These are phyloP conservation scores for Lagenaria siceraria DNA, from an alignment of 306 rosid genomes.

Conservation along the genomic window DNA sequence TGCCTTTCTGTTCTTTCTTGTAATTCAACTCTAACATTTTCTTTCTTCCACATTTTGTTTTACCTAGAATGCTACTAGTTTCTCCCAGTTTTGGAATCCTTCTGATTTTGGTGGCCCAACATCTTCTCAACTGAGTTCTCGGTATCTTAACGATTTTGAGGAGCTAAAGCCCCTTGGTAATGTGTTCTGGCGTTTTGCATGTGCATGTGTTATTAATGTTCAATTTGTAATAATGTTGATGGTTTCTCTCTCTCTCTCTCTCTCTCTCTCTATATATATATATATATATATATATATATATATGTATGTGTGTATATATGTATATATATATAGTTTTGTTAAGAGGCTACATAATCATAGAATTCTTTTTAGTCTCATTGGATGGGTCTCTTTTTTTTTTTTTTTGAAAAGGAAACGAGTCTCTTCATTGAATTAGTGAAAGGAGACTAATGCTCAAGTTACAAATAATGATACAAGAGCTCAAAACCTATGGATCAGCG, in stretches of 20 bases:
- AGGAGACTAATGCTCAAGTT: too few relatives aligned
- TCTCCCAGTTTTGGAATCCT: slow-evolving; percentile 70
- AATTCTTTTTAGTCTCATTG: too few relatives aligned
- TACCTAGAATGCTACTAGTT: slow-evolving; percentile 50
- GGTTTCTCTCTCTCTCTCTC: background rate
- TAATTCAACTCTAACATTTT: background rate
- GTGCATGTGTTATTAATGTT: background rate
- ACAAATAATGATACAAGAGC: too few relatives aligned
- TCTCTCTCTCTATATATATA: too few relatives aligned
- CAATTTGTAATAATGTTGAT: background rate
- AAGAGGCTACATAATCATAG: too few relatives aligned
- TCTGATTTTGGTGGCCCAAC: slow-evolving; percentile 55
- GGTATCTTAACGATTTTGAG: slow-evolving; percentile 92
- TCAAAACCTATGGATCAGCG: too few relatives aligned
- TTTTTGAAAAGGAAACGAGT: too few relatives aligned
- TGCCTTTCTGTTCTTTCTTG: slow-evolving; percentile 9
- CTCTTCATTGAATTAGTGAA: too few relatives aligned
- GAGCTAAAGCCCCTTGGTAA: slow-evolving; percentile 82
- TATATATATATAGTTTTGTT: too few relatives aligned
- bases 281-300: too few relatives aligned
- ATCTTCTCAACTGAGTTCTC: slow-evolving; percentile 51
- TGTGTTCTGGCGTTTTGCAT: background rate
- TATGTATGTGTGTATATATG: too few relatives aligned
- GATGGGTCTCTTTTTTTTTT: too few relatives aligned
- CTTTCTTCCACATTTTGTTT: slow-evolving; percentile 6